These are phyloP conservation scores for Epicoccum nigrum DNA, from an alignment of 2,329 filamentous ascomycete genomes.

Conservation along the genomic window DNA sequence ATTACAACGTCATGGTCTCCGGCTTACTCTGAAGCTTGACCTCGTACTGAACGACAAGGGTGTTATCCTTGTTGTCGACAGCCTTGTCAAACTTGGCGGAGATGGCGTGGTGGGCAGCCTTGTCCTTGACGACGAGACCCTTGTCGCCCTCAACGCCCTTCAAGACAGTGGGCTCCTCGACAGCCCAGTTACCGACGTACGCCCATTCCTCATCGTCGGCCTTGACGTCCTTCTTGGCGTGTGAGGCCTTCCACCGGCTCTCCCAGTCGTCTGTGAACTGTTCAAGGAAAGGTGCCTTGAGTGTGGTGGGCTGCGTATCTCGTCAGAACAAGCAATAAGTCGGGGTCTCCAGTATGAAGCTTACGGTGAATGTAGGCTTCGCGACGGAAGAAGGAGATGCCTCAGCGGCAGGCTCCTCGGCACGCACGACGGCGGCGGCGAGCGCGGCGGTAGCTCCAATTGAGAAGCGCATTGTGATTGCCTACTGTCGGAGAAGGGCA, in stretches of 20 bases:
- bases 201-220: constrained; percentile 88
- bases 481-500: constrained; percentile 40
- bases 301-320: constrained; percentile 72
- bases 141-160: constrained; percentile 95
- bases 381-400: constrained; percentile 65
- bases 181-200: constrained; percentile 94
- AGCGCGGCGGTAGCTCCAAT: constrained; percentile 73
- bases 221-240: constrained; percentile 91
- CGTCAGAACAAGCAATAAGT: constrained; percentile 22
- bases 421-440: constrained; percentile 74
- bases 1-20: background rate
- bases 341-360: constrained; percentile 45
- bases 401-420: constrained; percentile 61
- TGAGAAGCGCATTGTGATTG: constrained; percentile 63
- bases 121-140: constrained; percentile 97
- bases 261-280: constrained; percentile 99
- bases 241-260: constrained; percentile 87
- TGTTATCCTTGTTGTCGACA: constrained; percentile 97
- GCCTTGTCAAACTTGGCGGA: constrained; percentile 97
- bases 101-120: constrained; percentile 97
- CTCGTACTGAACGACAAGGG: constrained; percentile 97
- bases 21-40: constrained; percentile 96
- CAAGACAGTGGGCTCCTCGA: constrained; percentile 89
- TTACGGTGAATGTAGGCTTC: constrained; percentile 86
- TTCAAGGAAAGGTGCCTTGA: constrained; percentile 96